Percentiles rank a stretch among this genome's conserved stretches.
Evolutionary conservation across 2,329 filamentous ascomycete species (phyloP).

Genomic region (Amylocarpus encephaloides): DNA sequence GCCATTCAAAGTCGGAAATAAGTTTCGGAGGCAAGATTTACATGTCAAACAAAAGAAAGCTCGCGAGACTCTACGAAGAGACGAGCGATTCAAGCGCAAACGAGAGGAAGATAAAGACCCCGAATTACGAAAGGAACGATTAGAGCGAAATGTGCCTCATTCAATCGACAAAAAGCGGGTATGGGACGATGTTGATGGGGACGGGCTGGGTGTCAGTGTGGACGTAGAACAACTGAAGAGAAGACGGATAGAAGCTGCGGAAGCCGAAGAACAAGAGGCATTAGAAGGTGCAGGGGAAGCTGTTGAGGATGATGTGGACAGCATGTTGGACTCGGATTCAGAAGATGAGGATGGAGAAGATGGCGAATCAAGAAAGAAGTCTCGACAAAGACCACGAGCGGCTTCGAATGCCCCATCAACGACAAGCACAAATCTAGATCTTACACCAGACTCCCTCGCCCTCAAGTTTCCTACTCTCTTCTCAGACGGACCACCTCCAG

Average conservation of each 20-base stretch:
- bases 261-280: constrained; percentile 40
- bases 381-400: constrained; percentile 36
- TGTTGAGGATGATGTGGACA: constrained; percentile 58
- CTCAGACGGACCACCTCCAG: constrained; percentile 49
- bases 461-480: constrained; percentile 59
- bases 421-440: constrained; percentile 57
- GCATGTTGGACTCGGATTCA: constrained; percentile 62
- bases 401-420: constrained; percentile 45
- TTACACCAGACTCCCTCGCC: constrained; percentile 53
- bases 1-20: constrained; percentile 62
- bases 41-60: constrained; percentile 75
- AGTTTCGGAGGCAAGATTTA: constrained; percentile 69
- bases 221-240: constrained; percentile 55
- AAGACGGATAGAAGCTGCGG: constrained; percentile 45
- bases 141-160: constrained; percentile 70
- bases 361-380: constrained; percentile 30
- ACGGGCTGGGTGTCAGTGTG: constrained; percentile 47
- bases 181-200: constrained; percentile 73
- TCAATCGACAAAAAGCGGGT: constrained; percentile 84
- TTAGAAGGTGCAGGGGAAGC: constrained; percentile 36
- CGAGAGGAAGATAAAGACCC: constrained; percentile 84
- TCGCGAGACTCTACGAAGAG: constrained; percentile 66
- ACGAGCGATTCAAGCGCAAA: constrained; percentile 70
- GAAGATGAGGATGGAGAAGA: constrained; percentile 41
- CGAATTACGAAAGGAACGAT: constrained; percentile 62